These are phyloP conservation scores for Hamamelis virginiana DNA, from an alignment of 164 flowering plant genomes.

Conservation along the genomic window DNA sequence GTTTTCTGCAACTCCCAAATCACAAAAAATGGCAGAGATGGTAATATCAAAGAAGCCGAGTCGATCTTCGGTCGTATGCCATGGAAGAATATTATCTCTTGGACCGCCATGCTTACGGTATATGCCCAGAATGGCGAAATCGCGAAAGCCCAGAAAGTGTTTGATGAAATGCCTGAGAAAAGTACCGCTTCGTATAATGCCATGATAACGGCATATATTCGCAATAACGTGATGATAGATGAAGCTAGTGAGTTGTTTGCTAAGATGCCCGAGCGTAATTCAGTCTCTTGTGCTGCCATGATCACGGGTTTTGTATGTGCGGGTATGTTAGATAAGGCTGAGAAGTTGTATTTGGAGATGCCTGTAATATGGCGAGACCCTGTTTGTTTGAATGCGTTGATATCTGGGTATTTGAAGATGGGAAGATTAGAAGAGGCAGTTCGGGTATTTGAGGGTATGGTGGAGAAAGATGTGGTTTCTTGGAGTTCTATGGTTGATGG, in stretches of 20 bases:
- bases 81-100: constrained; percentile 34
- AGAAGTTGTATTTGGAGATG: constrained; percentile 13
- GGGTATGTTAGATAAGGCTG: constrained; percentile 22
- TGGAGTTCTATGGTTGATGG: constrained; percentile 25
- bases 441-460: constrained; percentile 16
- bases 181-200: constrained; percentile 48
- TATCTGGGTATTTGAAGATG: constrained; percentile 26
- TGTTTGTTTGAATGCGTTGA: constrained; percentile 22
- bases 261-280: constrained; percentile 16
- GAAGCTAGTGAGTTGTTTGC: constrained; percentile 16
- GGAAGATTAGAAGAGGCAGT: constrained; percentile 22
- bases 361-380: constrained; percentile 20
- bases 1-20: constrained; percentile 45
- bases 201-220: constrained; percentile 46
- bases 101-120: constrained; percentile 56
- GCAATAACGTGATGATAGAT: neutral
- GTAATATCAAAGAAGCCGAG: constrained; percentile 42
- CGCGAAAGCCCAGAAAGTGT: constrained; percentile 35
- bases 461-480: constrained; percentile 11
- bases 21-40: constrained; percentile 39
- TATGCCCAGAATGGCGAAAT: constrained; percentile 37
- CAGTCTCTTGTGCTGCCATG: constrained; percentile 22
- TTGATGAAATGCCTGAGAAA: constrained; percentile 49
- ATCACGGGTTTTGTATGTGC: constrained; percentile 22
- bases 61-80: constrained; percentile 43